phyloP scores from a whole-genome alignment of 352 stramenopile species.

The Plasmopara viticola region DNA sequence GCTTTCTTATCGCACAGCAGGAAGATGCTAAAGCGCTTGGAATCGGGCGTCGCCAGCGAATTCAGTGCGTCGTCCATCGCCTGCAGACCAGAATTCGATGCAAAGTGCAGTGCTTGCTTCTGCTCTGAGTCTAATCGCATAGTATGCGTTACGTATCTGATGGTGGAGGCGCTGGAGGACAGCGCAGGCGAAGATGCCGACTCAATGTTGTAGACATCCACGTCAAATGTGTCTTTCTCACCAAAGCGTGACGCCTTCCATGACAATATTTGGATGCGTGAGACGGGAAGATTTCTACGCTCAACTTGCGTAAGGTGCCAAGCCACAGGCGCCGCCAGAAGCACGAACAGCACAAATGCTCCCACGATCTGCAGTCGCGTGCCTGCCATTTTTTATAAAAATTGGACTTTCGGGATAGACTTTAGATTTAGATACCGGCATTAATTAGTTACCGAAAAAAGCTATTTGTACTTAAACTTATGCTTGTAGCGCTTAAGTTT shows the following conservation, averaged over 20 bases:
- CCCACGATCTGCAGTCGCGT: constrained; percentile 71
- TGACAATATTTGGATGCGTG: constrained; percentile 51
- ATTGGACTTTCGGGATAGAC: neutral
- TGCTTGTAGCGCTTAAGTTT: constrained; percentile 54
- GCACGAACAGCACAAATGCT: constrained; percentile 66
- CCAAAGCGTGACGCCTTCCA: constrained; percentile 27
- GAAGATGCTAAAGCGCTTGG: constrained; percentile 34
- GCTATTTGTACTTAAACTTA: constrained; percentile 19
- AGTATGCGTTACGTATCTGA: constrained; percentile 14
- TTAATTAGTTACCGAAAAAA: too few species aligned
- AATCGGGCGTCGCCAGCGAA: constrained; percentile 6
- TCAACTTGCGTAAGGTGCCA: constrained; percentile 66
- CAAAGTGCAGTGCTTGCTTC: constrained; percentile 7
- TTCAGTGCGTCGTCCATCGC: constrained; percentile 20
- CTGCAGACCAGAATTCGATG: constrained; percentile 11
- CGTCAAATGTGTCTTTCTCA: constrained; percentile 11
- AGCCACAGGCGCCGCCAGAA: constrained; percentile 51
- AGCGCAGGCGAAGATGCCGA: constrained; percentile 3
- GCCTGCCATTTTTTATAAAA: constrained; percentile 43
- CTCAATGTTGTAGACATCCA: constrained; percentile 22
- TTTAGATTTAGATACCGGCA: too few species aligned
- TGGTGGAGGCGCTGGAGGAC: constrained; percentile 13
- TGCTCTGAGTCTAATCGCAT: constrained; percentile 10
- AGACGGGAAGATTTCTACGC: constrained; percentile 44
- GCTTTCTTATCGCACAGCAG: constrained; percentile 34